These are phyloP conservation scores for Rosellinia necatrix DNA, from an alignment of 2,329 filamentous ascomycete genomes.

Conservation along the genomic window DNA sequence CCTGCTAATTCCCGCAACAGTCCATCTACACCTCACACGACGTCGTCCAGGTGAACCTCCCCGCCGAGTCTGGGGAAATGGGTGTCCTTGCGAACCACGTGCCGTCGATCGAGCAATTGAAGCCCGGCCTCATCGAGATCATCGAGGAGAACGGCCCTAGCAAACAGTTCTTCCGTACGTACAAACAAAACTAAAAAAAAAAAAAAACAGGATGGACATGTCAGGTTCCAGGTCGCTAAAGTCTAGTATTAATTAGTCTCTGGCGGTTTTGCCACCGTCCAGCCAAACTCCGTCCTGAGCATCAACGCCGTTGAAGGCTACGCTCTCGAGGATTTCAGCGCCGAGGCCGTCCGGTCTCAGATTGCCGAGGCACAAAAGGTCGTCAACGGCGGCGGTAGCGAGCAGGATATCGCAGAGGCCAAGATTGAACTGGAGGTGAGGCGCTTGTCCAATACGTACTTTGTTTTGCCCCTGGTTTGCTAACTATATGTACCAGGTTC, in stretches of 20 bases:
- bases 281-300: constrained; percentile 92
- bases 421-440: constrained; percentile 98
- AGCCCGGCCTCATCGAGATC: constrained; percentile 93
- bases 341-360: constrained; percentile 85
- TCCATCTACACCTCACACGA: constrained; percentile 71
- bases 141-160: constrained; percentile 84
- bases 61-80: constrained; percentile 98
- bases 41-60: constrained; percentile 96
- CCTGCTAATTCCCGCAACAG: constrained; percentile 63
- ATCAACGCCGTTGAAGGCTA: constrained; percentile 98
- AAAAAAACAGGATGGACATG: constrained; percentile 7
- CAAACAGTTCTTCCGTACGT: constrained; percentile 99
- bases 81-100: constrained; percentile 99
- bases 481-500: constrained; percentile 65
- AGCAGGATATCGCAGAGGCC: constrained; percentile 97
- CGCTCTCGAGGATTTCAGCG: constrained; percentile 93
- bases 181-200: constrained; percentile 19
- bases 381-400: constrained; percentile 84
- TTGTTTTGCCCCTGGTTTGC: constrained; percentile 24
- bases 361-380: constrained; percentile 96
- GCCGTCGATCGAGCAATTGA: constrained; percentile 97
- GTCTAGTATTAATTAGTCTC: constrained; percentile 77
- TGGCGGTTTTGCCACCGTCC: constrained; percentile 94
- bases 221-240: constrained; percentile 21
- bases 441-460: constrained; percentile 1